Conservation (phyloP, 805 yeast genomes). For the Scheffersomyces lignosus region DNA sequence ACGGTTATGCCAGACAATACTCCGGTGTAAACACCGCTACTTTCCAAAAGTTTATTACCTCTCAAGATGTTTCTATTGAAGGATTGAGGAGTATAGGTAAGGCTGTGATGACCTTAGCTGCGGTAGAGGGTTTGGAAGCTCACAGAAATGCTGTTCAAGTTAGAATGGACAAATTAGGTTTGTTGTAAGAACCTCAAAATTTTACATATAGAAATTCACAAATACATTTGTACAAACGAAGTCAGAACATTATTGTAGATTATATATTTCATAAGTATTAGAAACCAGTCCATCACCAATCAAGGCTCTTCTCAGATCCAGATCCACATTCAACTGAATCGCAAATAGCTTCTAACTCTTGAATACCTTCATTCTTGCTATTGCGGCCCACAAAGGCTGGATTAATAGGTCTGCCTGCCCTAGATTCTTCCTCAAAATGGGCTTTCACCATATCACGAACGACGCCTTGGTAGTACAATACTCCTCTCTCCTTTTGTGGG, state of each 20-base stretch:
- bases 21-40: constrained; percentile 96
- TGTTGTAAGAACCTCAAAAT: constrained; percentile 31
- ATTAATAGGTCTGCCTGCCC: constrained; percentile 46
- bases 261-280: too few relatives aligned
- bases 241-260: too few relatives aligned
- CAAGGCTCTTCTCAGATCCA: constrained; percentile 12
- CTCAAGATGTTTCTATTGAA: constrained; percentile 83
- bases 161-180: constrained; percentile 81
- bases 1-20: constrained; percentile 97
- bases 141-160: constrained; percentile 96
- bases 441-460: constrained; percentile 59
- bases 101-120: constrained; percentile 95
- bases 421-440: constrained; percentile 48
- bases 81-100: constrained; percentile 90
- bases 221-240: too few relatives aligned
- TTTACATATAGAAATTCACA: too few relatives aligned
- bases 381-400: constrained; percentile 51
- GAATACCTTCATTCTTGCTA: constrained; percentile 39
- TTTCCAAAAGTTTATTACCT: constrained; percentile 91
- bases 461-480: constrained; percentile 53
- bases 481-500: constrained; percentile 60
- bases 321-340: constrained; percentile 46
- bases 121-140: constrained; percentile 94
- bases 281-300: constrained; percentile 11
- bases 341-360: constrained; percentile 52